A percentile compares a stretch with the other conserved stretches of the same genome.
Conservation (phyloP, 106 monocot genomes). For the Apostasia ramifera region DNA sequence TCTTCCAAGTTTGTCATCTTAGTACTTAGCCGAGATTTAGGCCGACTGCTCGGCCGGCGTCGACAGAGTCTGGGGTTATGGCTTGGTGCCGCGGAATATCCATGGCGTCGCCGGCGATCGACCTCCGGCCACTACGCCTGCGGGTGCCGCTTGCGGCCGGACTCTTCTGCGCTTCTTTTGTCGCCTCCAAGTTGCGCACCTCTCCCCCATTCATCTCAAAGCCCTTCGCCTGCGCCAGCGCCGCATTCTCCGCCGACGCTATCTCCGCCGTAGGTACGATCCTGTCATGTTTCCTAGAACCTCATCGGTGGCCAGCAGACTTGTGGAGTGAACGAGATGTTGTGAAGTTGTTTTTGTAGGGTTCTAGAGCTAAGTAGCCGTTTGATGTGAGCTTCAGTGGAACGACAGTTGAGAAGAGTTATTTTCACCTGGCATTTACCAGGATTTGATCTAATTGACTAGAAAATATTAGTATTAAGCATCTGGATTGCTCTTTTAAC, state of each 20-base stretch:
- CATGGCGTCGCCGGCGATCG: constrained; percentile 8
- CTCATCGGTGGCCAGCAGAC: background rate
- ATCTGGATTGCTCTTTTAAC: no score
- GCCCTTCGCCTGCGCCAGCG: constrained; percentile 38
- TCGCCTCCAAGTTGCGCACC: constrained; percentile 8
- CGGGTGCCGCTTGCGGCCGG: constrained; percentile 35
- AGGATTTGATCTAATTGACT: no score
- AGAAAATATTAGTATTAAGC: no score
- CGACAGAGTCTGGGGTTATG: background rate
- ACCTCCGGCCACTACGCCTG: constrained; percentile 12
- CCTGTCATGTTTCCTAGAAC: background rate
- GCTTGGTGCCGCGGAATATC: constrained; percentile 10
- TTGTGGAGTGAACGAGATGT: background rate
- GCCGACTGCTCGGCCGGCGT: no score
- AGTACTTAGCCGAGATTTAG: no score
- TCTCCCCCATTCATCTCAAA: background rate
- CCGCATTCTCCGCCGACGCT: constrained; percentile 20
- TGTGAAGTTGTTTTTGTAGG: background rate
- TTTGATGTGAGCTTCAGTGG: no score
- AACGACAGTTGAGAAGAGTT: no score
- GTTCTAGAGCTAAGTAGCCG: no score
- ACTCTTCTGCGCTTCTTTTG: constrained; percentile 33
- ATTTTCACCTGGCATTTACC: no score
- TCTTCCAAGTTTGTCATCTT: no score
- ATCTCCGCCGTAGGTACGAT: constrained; percentile 9